These are phyloP conservation scores for Globisporangium spiculum DNA, from an alignment of 352 stramenopile genomes.

Conservation along the genomic window DNA sequence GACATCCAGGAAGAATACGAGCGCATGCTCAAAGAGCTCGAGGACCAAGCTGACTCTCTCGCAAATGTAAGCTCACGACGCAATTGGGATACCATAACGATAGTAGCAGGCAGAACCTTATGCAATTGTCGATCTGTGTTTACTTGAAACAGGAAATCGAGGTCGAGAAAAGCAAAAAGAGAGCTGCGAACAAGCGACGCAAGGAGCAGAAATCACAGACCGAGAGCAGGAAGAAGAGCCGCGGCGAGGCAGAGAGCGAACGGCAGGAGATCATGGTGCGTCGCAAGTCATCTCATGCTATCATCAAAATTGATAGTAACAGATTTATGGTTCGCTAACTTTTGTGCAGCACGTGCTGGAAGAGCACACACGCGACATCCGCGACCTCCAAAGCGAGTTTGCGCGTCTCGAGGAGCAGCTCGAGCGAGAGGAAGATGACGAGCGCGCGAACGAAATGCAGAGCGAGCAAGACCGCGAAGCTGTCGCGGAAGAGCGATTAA, in stretches of 20 bases:
- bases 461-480: constrained; percentile 30
- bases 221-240: constrained; percentile 30
- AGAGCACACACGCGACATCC: constrained; percentile 42
- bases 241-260: constrained; percentile 9
- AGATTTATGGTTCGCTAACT: background rate
- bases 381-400: constrained; percentile 51
- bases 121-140: background rate
- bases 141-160: constrained; percentile 39
- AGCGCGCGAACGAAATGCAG: constrained; percentile 18
- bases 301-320: background rate
- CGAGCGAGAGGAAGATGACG: constrained; percentile 31
- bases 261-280: constrained; percentile 13
- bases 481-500: constrained; percentile 36
- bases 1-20: constrained; percentile 77
- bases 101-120: background rate
- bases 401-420: constrained; percentile 32
- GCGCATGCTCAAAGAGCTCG: constrained; percentile 68
- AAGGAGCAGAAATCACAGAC: constrained; percentile 8
- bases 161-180: constrained; percentile 20
- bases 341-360: constrained; percentile 34
- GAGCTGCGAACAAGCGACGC: constrained; percentile 14
- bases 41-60: constrained; percentile 56
- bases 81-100: background rate
- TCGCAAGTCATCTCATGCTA: background rate
- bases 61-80: constrained; percentile 12